These are phyloP conservation scores for Setaria viridis DNA, from an alignment of 202 grass and related monocot species.

Conservation along the genomic window DNA sequence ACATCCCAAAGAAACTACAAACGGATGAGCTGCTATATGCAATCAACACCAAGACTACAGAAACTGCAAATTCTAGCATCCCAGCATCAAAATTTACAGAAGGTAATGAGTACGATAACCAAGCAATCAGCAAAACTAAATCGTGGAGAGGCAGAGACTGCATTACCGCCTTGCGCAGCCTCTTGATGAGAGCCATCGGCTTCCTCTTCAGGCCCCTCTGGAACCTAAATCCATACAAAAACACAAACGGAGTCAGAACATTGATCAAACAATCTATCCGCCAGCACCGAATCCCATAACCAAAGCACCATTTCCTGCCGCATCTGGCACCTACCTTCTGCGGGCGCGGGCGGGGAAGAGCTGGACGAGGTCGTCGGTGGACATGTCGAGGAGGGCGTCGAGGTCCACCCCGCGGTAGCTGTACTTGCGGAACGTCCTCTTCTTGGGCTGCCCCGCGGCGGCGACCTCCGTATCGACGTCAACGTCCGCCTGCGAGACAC, in stretches of 20 bases:
- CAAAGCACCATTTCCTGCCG: background rate
- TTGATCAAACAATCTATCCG: background rate
- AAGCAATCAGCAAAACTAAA: background rate
- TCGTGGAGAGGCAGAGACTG: background rate
- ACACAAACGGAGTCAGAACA: background rate
- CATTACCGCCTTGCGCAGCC: conserved; percentile 72
- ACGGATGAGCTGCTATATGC: background rate
- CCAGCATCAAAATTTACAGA: background rate
- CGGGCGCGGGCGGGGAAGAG: conserved; percentile 85
- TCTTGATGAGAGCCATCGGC: conserved; percentile 68
- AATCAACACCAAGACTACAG: background rate
- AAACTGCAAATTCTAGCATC: background rate
- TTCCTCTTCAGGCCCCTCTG: conserved; percentile 72
- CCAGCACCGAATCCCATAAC: background rate
- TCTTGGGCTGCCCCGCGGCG: conserved; percentile 69
- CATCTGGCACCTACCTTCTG: conserved; percentile 60
- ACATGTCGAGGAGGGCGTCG: conserved; percentile 95
- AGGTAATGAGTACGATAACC: background rate
- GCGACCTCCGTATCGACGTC: conserved; percentile 67
- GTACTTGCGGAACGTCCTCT: conserved; percentile 98
- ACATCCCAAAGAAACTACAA: background rate
- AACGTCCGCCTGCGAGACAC: conserved; percentile 59
- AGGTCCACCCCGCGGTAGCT: conserved; percentile 93
- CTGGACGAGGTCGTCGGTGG: conserved; percentile 91
- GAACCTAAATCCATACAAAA: conserved; percentile 49